A percentile compares a stretch with the other conserved stretches of the same genome.
phyloP scores from a whole-genome alignment of 176 grass and related monocot species.

The Oryza glumipatula region DNA sequence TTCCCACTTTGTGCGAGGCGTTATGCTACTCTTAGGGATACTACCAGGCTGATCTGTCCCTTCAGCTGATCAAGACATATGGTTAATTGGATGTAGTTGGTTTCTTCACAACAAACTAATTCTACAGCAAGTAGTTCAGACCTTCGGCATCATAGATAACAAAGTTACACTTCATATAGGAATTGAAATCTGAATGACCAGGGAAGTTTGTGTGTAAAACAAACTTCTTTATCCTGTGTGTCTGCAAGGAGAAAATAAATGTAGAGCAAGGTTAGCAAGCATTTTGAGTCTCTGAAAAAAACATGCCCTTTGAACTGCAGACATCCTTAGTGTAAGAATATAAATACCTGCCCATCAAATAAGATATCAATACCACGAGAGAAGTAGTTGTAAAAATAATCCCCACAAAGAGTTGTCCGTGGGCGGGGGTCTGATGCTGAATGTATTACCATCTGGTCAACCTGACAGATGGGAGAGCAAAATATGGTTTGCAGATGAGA shows the following conservation, averaged over 20 bases:
- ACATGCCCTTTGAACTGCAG: conserved; percentile 14
- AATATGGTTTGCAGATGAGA: conserved; percentile 30
- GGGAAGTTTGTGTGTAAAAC: conserved; percentile 97
- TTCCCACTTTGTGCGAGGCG: conserved; percentile 86
- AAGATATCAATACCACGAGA: conserved; percentile 93
- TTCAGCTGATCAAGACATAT: conserved; percentile 61
- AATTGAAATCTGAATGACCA: conserved; percentile 94
- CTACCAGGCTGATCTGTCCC: conserved; percentile 56
- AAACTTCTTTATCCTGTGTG: conserved; percentile 97
- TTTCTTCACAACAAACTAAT: conserved; percentile 25
- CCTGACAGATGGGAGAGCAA: conserved; percentile 45
- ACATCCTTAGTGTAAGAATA: conserved; percentile 13
- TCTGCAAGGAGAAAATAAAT: conserved; percentile 55
- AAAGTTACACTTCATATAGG: conserved; percentile 98
- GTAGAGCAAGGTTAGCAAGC: conserved; percentile 12
- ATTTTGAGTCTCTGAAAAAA: conserved; percentile 15
- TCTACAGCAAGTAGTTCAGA: conserved; percentile 44
- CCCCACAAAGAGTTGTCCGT: conserved; percentile 79
- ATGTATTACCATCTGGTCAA: conserved; percentile 99
- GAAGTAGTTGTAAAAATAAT: conserved; percentile 97
- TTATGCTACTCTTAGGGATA: conserved; percentile 80
- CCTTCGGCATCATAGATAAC: conserved; percentile 83
- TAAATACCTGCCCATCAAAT: conserved; percentile 93
- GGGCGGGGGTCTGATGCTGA: conserved; percentile 83
- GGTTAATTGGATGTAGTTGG: not conserved